Percentiles rank a stretch among this genome's conserved stretches.
phyloP scores from a whole-genome alignment of 768 basidiomycete species.

The Psilocybe subaeruginosa region DNA sequence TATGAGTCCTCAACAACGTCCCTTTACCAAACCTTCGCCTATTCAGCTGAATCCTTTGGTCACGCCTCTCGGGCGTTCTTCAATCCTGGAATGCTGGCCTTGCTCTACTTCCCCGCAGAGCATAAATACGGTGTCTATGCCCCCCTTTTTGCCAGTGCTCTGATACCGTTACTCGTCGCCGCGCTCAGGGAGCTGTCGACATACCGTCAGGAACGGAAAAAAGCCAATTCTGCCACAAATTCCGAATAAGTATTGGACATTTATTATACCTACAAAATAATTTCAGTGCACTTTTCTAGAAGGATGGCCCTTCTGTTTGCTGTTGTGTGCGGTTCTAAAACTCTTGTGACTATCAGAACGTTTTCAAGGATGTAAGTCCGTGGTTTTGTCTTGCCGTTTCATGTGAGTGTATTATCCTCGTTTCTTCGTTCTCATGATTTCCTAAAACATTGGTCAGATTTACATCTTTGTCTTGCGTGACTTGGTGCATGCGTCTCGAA shows the following conservation, averaged over 20 bases:
- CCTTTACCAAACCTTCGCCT: constrained; percentile 47
- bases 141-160: constrained; percentile 89
- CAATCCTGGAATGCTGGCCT: constrained; percentile 93
- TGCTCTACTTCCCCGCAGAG: constrained; percentile 97
- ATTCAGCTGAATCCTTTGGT: constrained; percentile 64
- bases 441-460: background rate
- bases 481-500: background rate
- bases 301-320: background rate
- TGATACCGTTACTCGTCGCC: constrained; percentile 81
- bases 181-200: constrained; percentile 71
- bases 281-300: background rate
- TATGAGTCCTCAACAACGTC: constrained; percentile 40
- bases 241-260: background rate
- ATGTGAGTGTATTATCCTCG: background rate
- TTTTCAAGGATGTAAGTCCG: background rate
- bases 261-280: background rate
- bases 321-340: background rate
- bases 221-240: background rate
- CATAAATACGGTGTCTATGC: constrained; percentile 98
- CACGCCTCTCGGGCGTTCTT: constrained; percentile 90
- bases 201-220: constrained; percentile 50
- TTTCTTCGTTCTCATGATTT: background rate
- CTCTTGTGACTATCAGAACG: background rate
- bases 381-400: background rate
- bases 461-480: background rate